Conservation (phyloP, 345 rosid species). For the Gossypium mustelinum region DNA sequence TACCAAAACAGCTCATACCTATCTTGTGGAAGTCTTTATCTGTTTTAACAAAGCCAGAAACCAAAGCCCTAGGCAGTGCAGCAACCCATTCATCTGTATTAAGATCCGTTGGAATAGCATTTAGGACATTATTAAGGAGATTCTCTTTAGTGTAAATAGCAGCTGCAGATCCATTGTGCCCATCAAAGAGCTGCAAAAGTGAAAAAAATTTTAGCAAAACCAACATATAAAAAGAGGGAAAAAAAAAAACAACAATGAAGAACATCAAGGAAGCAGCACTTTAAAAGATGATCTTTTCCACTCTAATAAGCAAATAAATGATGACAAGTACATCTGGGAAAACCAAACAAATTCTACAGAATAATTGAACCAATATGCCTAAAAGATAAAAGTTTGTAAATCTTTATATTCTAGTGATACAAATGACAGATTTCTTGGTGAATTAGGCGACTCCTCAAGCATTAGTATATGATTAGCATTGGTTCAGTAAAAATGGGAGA, state of each 20-base stretch:
- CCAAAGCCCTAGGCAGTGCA: slow-evolving; percentile 93
- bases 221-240: not conserved
- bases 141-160: slow-evolving; percentile 95
- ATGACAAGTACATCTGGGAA: not conserved
- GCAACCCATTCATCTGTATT: slow-evolving; percentile 90
- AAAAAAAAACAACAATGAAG: not conserved
- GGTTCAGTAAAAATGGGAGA: not conserved
- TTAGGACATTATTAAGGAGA: slow-evolving; percentile 71
- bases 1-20: slow-evolving; percentile 37
- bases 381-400: slow-evolving; percentile 1
- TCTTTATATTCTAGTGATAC: not conserved
- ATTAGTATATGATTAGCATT: not conserved
- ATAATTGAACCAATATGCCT: not conserved
- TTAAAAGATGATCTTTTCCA: not conserved
- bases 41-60: slow-evolving; percentile 97
- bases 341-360: not conserved
- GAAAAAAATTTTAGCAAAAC: slow-evolving; percentile 9
- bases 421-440: not conserved
- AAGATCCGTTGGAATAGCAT: slow-evolving; percentile 80
- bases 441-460: not conserved
- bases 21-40: slow-evolving; percentile 89
- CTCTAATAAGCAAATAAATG: not conserved
- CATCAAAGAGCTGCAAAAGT: slow-evolving; percentile 86
- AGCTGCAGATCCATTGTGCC: slow-evolving; percentile 96
- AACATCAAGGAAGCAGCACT: not conserved